These are phyloP conservation scores for Lentinula raphanica DNA, from an alignment of 768 basidiomycete genomes.

Conservation along the genomic window DNA sequence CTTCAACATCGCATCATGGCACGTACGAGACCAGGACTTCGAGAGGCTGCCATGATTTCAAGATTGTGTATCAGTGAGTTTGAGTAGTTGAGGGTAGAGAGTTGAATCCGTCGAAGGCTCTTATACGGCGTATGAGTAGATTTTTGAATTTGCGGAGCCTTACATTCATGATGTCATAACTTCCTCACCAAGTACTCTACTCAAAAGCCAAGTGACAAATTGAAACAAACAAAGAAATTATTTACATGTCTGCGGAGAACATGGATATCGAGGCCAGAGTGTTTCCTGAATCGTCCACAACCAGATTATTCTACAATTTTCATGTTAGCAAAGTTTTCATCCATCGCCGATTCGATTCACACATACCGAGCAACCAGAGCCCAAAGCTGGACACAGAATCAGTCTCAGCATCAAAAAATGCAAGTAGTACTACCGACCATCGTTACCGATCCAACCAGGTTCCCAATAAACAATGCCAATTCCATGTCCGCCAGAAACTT, in stretches of 20 bases:
- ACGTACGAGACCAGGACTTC: conserved; percentile 6
- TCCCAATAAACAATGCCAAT: conserved; percentile 60
- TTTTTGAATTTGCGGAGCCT: neutral
- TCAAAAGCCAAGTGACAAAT: neutral
- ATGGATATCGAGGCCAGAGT: conserved; percentile 34
- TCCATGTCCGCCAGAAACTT: conserved; percentile 44
- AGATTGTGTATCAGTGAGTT: neutral
- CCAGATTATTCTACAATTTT: conserved; percentile 36
- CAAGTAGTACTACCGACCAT: conserved; percentile 21
- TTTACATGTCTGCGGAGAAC: conserved; percentile 33
- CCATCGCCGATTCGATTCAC: no score
- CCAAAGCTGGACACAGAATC: conserved; percentile 16
- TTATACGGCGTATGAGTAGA: neutral
- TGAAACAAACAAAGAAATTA: neutral
- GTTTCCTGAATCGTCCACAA: conserved; percentile 45
- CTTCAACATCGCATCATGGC: neutral
- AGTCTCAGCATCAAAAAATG: neutral
- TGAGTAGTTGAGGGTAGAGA: neutral
- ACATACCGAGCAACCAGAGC: conserved; percentile 37
- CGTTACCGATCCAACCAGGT: conserved; percentile 59
- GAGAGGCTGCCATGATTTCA: neutral
- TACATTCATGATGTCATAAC: neutral
- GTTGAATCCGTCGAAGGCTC: no score
- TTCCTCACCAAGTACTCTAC: neutral
- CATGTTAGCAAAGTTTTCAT: neutral